These are phyloP conservation scores for Kodamaea ohmeri DNA, from an alignment of 1,139 yeast genomes.

Conservation along the genomic window DNA sequence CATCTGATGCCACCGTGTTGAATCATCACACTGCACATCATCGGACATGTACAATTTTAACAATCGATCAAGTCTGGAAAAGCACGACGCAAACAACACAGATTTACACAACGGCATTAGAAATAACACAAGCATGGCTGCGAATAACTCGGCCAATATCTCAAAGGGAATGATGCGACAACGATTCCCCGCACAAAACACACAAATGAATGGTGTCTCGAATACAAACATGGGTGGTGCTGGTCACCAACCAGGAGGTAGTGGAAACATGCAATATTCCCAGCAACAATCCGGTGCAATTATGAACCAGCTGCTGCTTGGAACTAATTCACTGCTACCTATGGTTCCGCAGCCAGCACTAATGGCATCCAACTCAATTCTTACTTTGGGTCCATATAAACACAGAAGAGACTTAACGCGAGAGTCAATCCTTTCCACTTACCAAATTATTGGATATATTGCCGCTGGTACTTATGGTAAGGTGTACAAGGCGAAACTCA, in stretches of 20 bases:
- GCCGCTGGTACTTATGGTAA: slow-evolving; percentile 99
- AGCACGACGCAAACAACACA: neutral
- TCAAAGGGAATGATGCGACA: slow-evolving; percentile 3
- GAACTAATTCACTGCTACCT: slow-evolving; percentile 15
- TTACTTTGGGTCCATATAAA: slow-evolving; percentile 71
- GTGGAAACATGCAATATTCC: slow-evolving; percentile 1
- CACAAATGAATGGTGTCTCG: neutral
- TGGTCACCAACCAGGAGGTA: slow-evolving; percentile 1
- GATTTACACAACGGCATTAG: neutral
- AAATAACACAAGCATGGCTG: neutral
- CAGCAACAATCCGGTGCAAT: neutral
- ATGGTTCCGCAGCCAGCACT: slow-evolving; percentile 40
- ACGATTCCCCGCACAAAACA: neutral
- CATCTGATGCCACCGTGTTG: too few relatives aligned
- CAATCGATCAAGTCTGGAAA: neutral
- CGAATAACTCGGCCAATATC: neutral
- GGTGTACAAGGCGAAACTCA: slow-evolving; percentile 81
- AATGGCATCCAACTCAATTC: slow-evolving; percentile 67
- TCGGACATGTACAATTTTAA: neutral
- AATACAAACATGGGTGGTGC: neutral
- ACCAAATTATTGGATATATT: slow-evolving; percentile 88
- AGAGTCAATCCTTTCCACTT: slow-evolving; percentile 72
- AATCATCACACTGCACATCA: too few relatives aligned
- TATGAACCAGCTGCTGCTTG: slow-evolving; percentile 3
- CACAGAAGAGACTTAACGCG: slow-evolving; percentile 69